Conservation (phyloP, 148 eudicot genomes). For the Drosera capensis region DNA sequence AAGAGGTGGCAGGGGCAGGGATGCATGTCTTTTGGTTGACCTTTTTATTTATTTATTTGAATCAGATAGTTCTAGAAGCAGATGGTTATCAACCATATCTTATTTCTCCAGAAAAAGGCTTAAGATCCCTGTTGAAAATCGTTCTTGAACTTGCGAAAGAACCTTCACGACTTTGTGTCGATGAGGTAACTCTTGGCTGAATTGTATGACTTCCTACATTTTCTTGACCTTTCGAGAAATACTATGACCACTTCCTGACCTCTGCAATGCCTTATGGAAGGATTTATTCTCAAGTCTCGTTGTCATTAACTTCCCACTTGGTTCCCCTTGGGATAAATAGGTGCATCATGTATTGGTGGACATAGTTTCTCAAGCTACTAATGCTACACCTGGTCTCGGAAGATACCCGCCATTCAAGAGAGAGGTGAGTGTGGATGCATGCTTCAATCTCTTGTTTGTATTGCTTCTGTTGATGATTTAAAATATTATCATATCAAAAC, state of each 20-base stretch:
- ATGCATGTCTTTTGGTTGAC: slow-evolving; percentile 4
- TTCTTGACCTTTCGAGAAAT: too few species aligned
- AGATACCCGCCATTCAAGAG: slow-evolving; percentile 96
- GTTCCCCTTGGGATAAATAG: too few species aligned
- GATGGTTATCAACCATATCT: slow-evolving; percentile 99
- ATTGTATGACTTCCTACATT: too few species aligned
- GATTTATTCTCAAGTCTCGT: too few species aligned
- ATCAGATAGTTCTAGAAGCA: slow-evolving; percentile 93
- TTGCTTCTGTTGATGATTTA: background rate
- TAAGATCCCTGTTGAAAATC: slow-evolving; percentile 76
- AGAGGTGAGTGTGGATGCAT: slow-evolving; percentile 37
- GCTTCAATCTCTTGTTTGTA: background rate
- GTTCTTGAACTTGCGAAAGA: slow-evolving; percentile 94
- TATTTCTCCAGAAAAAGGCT: slow-evolving; percentile 96
- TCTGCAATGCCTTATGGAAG: too few species aligned
- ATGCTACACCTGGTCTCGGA: slow-evolving; percentile 94
- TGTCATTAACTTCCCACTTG: too few species aligned
- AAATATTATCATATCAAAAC: slow-evolving; percentile 5
- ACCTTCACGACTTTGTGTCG: slow-evolving; percentile 95
- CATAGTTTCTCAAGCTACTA: slow-evolving; percentile 89
- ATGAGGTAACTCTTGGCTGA: slow-evolving; percentile 51
- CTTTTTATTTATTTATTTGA: slow-evolving; percentile 4
- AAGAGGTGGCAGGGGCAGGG: background rate
- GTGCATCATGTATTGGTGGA: slow-evolving; percentile 93
- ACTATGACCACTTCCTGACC: too few species aligned